Base-by-base conservation (phyloP, 768 basidiomycete species). In the Cystofilobasidium bisporidii region DNA sequence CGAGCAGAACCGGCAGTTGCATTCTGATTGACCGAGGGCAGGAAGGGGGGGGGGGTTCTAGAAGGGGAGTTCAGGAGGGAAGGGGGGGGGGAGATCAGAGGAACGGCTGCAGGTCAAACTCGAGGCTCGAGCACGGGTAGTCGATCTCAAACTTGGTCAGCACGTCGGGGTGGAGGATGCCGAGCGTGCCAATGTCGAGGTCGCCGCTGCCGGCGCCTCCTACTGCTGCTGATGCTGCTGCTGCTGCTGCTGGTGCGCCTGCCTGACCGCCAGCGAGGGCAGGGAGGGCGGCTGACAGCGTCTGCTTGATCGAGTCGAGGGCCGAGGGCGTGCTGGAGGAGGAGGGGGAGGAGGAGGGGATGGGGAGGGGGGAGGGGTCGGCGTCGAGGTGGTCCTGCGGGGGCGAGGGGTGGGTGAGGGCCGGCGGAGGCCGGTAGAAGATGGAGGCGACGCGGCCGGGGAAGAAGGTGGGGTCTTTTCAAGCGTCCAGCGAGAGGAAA, bases 391-490 rank as follows among this genome's bases (percentile, higher is more conserved):
- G 67, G 50, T 67, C 59, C 59, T 61, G 65, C n/a, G 55, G 63
- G 43, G 32, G 41, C 22, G 38, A 20, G 17, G 65, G 63, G 64
- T 41, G 40, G 20, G 65, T 32, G 6, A 61, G 11, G 81, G 78
- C 12, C 80, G 79, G 61, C n/a, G 68, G 56, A 32, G 83, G 79
- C 56, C 96, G 87, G 78, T 91, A 96, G 79, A 84, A 88, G 72
- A 99, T 89, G 33, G 83, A 87, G 5, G 96, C 96, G 1, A 91
- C 91, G 38, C 94, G 87, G 41, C 92, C 92, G 43, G 92, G 90
- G 82, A 99, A 94, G 81, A 87, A 99, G 65, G 88, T 88, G 9
- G 87, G 82, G 78, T 99, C 96, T 97, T n/a, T n/a, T n/a, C n/a
- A n/a, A n/a, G n/a, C n/a, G n/a, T n/a, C n/a, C n/a, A n/a, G n/a